Percentiles rank a stretch among this genome's conserved stretches.
These are phyloP conservation scores for Arabidopsis lyrata DNA, from an alignment of 441 rosid species.

Conservation along the genomic window DNA sequence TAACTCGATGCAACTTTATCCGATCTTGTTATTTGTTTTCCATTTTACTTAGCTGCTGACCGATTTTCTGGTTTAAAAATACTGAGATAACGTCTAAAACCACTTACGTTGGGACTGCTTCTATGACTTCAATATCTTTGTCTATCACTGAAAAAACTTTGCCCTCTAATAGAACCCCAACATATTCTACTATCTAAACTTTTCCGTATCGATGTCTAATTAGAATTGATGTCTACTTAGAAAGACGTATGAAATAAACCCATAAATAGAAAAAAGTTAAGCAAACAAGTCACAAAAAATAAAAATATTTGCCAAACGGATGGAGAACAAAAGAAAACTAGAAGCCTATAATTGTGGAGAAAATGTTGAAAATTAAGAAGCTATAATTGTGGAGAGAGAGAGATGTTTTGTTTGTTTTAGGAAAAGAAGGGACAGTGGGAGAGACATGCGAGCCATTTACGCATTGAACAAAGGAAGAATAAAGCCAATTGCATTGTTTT, in stretches of 20 bases:
- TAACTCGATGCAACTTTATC: neutral
- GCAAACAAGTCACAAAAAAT: neutral
- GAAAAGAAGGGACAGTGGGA: conserved; percentile 31
- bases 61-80: neutral
- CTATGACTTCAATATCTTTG: neutral
- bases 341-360: neutral
- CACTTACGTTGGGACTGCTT: neutral
- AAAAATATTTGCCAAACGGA: neutral
- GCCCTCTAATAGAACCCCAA: neutral
- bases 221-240: neutral
- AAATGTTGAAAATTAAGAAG: neutral
- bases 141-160: neutral
- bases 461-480: conserved; percentile 36
- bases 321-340: neutral
- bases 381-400: conserved; percentile 11
- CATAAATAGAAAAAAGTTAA: neutral
- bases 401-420: conserved; percentile 30
- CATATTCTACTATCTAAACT: conserved; percentile 9
- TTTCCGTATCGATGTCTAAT: neutral
- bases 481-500: conserved; percentile 19
- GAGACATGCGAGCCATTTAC: conserved; percentile 49
- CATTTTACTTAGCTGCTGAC: neutral
- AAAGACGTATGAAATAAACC: neutral
- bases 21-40: neutral
- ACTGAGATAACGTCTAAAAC: neutral